Evolutionary conservation across 495 filamentous ascomycete species (phyloP), one percentile per base, ranked within the genome.

Genomic region (Aspergillus ellipticus): DNA sequence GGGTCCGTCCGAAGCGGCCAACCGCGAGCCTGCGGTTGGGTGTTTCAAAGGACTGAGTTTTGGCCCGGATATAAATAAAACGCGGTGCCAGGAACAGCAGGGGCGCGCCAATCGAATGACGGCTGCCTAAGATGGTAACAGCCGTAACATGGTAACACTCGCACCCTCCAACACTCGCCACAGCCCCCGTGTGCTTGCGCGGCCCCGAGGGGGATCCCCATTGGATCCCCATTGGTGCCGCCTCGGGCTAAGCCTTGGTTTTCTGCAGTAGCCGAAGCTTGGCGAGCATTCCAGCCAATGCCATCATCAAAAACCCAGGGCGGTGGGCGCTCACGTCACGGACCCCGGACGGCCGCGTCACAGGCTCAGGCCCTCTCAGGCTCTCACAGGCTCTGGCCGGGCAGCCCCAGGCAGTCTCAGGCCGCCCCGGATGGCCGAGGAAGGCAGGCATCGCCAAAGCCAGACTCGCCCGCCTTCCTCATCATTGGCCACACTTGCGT

Each of bases 181-280:
- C 35, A n/a, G n/a, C 22, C 45, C 13, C 45, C 24, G 3, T n/a
- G 24, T 29, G 45, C 22, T 48, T 48, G 45, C 45, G 45, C 28
- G 45, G 45, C 45, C 45, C 24, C 45, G 3, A 22, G 45, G 45
- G 22, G 7, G 35, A 39, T 4, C 6, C 35, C 31, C n/a, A n/a
- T n/a, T n/a, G n/a, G n/a, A n/a, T 33, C 6, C 3, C 35, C 13
- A 39, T 39, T 39, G 35, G 35, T 39, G 35, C 10, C 35, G n/a
- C 0, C 35, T 21, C 10, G 8, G 28, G 54, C 51, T 53, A 58
- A 62, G 56, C 54, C 54, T 55, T 50, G 55, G 39, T 41, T 49
- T 35, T 48, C 51, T 53, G 59, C 56, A 58, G 57, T 65, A 65
- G 59, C 51, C 46, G 49, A 65, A 65, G 63, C 63, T 65, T 65